These are phyloP conservation scores for Amborella trichopoda DNA, from an alignment of 164 flowering plant genomes.

Conservation along the genomic window DNA sequence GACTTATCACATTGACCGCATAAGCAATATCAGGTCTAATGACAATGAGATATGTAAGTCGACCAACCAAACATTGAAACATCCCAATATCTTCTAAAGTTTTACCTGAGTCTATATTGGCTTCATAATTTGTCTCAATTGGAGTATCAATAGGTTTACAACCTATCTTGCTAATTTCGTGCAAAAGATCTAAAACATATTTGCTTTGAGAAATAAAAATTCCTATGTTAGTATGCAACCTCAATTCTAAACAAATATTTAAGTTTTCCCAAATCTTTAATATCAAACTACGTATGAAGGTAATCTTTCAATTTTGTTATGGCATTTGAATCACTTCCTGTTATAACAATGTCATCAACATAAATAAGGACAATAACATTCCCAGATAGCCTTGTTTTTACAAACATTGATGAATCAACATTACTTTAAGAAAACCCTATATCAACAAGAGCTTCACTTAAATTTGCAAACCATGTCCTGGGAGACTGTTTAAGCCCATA, in stretches of 20 bases:
- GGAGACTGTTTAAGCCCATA: constrained; percentile 2
- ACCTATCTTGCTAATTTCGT: background rate
- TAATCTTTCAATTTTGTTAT: background rate
- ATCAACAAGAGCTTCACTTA: background rate
- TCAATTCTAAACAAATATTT: background rate
- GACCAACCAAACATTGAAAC: background rate
- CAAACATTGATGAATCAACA: background rate
- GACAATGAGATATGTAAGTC: background rate
- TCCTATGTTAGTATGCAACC: background rate
- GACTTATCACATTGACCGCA: background rate
- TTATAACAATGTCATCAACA: background rate
- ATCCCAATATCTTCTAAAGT: background rate
- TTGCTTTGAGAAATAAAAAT: background rate
- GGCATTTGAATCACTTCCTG: background rate
- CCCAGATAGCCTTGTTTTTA: background rate
- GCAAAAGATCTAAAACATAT: background rate
- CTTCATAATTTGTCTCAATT: background rate
- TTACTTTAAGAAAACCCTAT: background rate
- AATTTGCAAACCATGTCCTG: background rate
- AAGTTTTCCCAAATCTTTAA: background rate
- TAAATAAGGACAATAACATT: background rate
- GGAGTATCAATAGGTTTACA: background rate
- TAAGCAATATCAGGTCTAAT: background rate
- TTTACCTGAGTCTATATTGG: background rate
- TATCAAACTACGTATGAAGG: background rate